Base-by-base conservation (phyloP, 768 basidiomycete genomes). In the Sarcodon aspratus region DNA sequence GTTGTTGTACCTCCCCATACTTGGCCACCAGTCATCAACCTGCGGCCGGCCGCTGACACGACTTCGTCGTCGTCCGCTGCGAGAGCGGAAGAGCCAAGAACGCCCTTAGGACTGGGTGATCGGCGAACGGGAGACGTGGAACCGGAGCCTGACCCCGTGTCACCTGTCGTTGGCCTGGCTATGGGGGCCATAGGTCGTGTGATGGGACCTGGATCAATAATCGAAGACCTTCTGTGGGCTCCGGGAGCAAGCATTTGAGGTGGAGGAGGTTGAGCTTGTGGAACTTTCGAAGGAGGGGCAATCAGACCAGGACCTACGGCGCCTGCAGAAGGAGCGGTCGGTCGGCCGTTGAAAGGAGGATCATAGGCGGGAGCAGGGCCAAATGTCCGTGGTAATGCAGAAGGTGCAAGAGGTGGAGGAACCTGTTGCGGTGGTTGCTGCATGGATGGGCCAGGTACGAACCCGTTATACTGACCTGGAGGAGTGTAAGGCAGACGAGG, bases 51-150 rank as follows among this genome's bases (percentile, higher is more conserved):
- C 13, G 72, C 65, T 36, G 72, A 64, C 12, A 89, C 75, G 9
- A 88, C 82, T 59, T 89, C 86, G 59, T 90, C 87, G 52, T 86
- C 86, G 51, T 87, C 85, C 11, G 85, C 77, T 3, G 80, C 77
- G 15, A 89, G 71, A 15, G 87, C 86, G 5, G 82, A 82, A 11
- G 86, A 88, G 10, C 87, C 87, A 7, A 88, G 69, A 34, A 80
- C 66, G 36, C 79, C 79, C 59, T 87, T 88, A 8, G 75, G 75
- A 51, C 73, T 75, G 4, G 74, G 72, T 34, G 75, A 73, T 9
- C 73, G 69, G 42, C 70, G 66, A 13, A 63, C 64, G 9, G 76
- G 73, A 1, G 83, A 85, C 3, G 78, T 79, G 9, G 80, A 80
- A 2, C 77, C 78, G 1, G 82, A 79, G 7, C 74, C 65, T 3